These are phyloP conservation scores for Malus domestica DNA, from an alignment of 306 rosid species.

Conservation along the genomic window ASM211411v1 NC_041791.1:31516501-31517000, in stretches of 20 bases:
- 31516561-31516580: constrained; percentile 39
- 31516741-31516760: constrained; percentile 96
- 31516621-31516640: constrained; percentile 66
- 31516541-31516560: constrained; percentile 70
- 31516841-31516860: constrained; percentile 89
- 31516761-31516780: constrained; percentile 95
- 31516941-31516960: constrained; percentile 94
- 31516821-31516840: constrained; percentile 95
- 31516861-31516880: constrained; percentile 60
- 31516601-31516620: constrained; percentile 51
- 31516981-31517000: constrained; percentile 95
- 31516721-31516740: constrained; percentile 69
- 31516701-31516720: constrained; percentile 95
- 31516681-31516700: constrained; percentile 94
- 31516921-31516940: constrained; percentile 85
- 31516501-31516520: constrained; percentile 82
- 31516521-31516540: constrained; percentile 87
- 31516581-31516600: constrained; percentile 45
- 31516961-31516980: constrained; percentile 97
- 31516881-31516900: constrained; percentile 93
- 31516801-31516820: constrained; percentile 92
- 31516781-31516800: constrained; percentile 80
- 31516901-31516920: constrained; percentile 91
- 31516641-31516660: constrained; percentile 47
- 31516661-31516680: constrained; percentile 57